Base-by-base conservation (phyloP, 2,329 filamentous ascomycete genomes). In the Curvularia hawaiiensis region DNA sequence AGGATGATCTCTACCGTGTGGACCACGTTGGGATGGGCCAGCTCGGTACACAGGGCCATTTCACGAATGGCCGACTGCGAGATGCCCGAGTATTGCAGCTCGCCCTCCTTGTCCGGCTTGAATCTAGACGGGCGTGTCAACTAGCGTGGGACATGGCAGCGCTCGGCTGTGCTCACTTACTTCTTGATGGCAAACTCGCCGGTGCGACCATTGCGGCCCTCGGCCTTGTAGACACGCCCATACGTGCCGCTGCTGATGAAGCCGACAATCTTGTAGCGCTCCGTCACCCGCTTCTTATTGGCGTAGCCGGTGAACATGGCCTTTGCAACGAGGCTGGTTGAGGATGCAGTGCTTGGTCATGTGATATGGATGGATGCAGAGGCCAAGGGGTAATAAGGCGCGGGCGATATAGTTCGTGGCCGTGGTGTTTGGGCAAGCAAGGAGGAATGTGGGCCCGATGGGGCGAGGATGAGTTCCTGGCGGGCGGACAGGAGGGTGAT, bases 201-300 rank as follows among this genome's bases (percentile, higher is more conserved):
- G 50, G 86, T 79, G 75, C 88, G 81, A 68, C 88, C 86, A 79
- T 90, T 84, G 63, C 89, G 88, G 67, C 91, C 88, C 43, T 92
- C 82, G 18, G 95, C 95, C 75, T 99, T 99, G 85, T 98, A 99
- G 8, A 99, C 95, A 31, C 95, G 89, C 35, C 95, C 95, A 85
- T 99, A 99, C 16, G 95, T 99, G 46, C 95, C 95, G 67, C 92
- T 97, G 74, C 92, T 97, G 69, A 99, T 99, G 82, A 99, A 99
- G 43, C 95, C 95, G 55, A 99, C 89, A 69, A 99, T 95, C 69
- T 95, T 92, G 79, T 98, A 99, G 66, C 90, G 90, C 77, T 98
- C 94, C 59, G 90, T 89, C 56, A 98, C 92, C 61, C 91, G 89
- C 62, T 95, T 90, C 78, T 97, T 97, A 74, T 81, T 85, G 49